A percentile compares a stretch with the other conserved stretches of the same genome.
These are phyloP conservation scores for Eutrema japonicum DNA, from an alignment of 345 rosid species.

Conservation along the genomic window DNA sequence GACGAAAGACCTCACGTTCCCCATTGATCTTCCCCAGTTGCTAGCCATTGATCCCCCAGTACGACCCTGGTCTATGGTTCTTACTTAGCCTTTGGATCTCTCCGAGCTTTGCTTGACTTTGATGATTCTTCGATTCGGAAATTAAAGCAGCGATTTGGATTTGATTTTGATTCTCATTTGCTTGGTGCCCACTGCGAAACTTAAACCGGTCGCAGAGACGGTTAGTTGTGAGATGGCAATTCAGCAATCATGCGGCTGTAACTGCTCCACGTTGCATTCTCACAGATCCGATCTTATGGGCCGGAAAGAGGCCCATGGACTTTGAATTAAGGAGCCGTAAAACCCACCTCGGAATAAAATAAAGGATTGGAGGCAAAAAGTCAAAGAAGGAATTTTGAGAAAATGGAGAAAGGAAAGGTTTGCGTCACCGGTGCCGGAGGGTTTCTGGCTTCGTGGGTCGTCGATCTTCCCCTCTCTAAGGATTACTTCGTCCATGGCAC, in stretches of 20 bases:
- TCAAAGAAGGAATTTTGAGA: neutral
- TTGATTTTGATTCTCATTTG: constrained; percentile 18
- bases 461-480: constrained; percentile 61
- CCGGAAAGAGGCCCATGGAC: constrained; percentile 18
- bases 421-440: constrained; percentile 87
- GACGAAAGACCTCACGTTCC: constrained; percentile 68
- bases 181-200: constrained; percentile 33
- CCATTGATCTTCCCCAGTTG: constrained; percentile 65
- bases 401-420: constrained; percentile 44
- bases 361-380: neutral
- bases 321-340: neutral
- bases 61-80: constrained; percentile 13
- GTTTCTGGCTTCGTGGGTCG: constrained; percentile 65
- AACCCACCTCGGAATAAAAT: neutral
- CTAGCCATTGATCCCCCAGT: constrained; percentile 47
- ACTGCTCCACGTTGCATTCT: constrained; percentile 20
- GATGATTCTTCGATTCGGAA: constrained; percentile 14
- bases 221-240: neutral
- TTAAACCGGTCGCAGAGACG: constrained; percentile 26
- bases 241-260: constrained; percentile 13
- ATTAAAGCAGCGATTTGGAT: constrained; percentile 19
- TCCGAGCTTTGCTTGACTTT: constrained; percentile 21
- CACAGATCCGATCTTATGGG: neutral
- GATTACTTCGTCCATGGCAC: constrained; percentile 65
- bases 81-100: neutral